Evolutionary conservation across 2,329 filamentous ascomycete species (phyloP), one percentile per base, ranked within the genome.

Genomic region (Didymella pomorum): DNA sequence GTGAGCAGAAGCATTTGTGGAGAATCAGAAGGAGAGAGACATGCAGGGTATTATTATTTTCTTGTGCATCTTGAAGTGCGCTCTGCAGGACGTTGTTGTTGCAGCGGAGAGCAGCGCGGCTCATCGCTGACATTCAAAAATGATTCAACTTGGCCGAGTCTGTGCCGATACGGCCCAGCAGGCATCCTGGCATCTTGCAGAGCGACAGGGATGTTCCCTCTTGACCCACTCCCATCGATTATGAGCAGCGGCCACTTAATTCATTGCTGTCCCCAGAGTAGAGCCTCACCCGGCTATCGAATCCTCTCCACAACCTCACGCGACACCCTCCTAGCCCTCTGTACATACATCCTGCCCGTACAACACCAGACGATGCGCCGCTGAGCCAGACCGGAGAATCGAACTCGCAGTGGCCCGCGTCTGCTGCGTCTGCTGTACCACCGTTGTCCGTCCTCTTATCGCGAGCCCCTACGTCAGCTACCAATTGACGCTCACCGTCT

Each of bases 381-480:
- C 60, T 63, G 57, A 63, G 47, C 63, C 53, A 49, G 54, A 58
- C 56, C 64, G 59, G 39, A 68, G 60, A 54, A 41, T 44, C 56
- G 50, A 66, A 10, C 55, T 26, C 60, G 62, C 23, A 57, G 54
- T 70, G 68, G 67, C 67, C 69, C 66, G 45, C 55, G 43, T 46
- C 47, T 54, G 56, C 46, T 54, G 66, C 67, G 60, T 65, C 65
- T 71, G 67, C 61, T 69, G 69, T 72, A 70, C 62, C 68, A 73
- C 71, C 64, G 61, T 57, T 59, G 48, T 26, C 65, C 67, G 60
- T 43, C 50, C 56, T 69, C 72, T 74, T 76, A 75, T 76, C 73
- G 66, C 68, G 66, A 58, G 62, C 66, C 70, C 54, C 61, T 51
- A 62, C 67, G 63, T 65, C 70, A 65, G 61, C 71, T 63, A 67